A percentile compares a stretch with the other conserved stretches of the same genome.
Conservation (phyloP, 2,329 filamentous ascomycete species). For the Fusarium sp. region DNA sequence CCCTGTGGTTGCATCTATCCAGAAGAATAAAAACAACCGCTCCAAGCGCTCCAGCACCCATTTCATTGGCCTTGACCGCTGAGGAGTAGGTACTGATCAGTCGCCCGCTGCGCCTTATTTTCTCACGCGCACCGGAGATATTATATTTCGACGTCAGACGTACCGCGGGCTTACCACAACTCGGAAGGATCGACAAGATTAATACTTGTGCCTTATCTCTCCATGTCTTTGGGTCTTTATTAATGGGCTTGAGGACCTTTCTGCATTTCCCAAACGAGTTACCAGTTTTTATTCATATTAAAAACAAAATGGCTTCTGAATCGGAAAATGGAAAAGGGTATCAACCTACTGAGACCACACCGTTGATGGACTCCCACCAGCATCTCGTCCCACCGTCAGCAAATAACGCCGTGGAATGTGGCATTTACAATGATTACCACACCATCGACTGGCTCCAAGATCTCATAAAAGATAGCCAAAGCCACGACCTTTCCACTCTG, state of each 20-base stretch:
- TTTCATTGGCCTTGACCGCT: neutral
- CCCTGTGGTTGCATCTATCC: neutral
- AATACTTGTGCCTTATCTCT: neutral
- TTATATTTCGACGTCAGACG: neutral
- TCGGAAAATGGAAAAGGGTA: neutral
- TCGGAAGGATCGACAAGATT: neutral
- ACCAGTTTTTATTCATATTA: neutral
- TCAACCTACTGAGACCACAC: neutral
- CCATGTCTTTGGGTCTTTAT: neutral
- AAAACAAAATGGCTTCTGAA: neutral
- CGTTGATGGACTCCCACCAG: too few relatives aligned
- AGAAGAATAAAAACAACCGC: neutral
- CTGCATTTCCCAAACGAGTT: neutral
- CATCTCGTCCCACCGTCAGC: fast-evolving
- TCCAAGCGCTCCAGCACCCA: too few relatives aligned
- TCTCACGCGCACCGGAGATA: neutral
- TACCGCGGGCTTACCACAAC: neutral
- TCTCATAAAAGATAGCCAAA: slow-evolving; percentile 53
- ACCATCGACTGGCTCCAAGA: slow-evolving; percentile 73
- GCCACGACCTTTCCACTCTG: neutral
- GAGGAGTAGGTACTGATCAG: neutral
- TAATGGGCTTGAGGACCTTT: neutral
- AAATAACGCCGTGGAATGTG: fast-evolving
- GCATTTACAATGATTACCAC: slow-evolving; percentile 69
- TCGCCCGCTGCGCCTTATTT: neutral